Conservation (phyloP, 345 rosid genomes). For the Populus nigra region DNA sequence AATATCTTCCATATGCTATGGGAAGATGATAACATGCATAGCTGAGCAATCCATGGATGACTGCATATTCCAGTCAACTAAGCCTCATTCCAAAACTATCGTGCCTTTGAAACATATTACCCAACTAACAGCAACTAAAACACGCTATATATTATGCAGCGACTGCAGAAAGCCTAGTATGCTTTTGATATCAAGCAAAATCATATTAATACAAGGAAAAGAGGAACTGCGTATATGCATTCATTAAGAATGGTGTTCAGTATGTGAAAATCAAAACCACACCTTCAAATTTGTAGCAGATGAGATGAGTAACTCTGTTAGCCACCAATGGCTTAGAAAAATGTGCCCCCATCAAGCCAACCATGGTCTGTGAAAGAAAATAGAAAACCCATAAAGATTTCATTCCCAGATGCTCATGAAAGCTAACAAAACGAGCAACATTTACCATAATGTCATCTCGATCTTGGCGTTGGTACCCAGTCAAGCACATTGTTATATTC, state of each 20-base stretch:
- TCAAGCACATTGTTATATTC: conserved; percentile 64
- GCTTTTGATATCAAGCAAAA: neutral
- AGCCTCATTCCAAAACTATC: neutral
- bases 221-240: neutral
- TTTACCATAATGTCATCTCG: conserved; percentile 89
- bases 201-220: neutral
- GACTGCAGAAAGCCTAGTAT: neutral
- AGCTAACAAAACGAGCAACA: conserved; percentile 3
- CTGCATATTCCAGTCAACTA: neutral
- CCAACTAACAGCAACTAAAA: neutral
- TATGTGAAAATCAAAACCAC: conserved; percentile 14
- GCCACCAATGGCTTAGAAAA: conserved; percentile 92
- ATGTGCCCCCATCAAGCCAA: conserved; percentile 81
- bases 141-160: neutral
- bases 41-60: neutral
- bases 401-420: neutral
- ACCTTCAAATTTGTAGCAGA: conserved; percentile 98
- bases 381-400: conserved; percentile 3
- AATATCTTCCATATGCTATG: neutral
- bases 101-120: neutral
- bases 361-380: conserved; percentile 66
- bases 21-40: neutral
- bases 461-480: conserved; percentile 89
- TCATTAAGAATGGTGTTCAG: neutral
- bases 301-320: conserved; percentile 81